Evolutionary conservation across 352 stramenopile species (phyloP), one percentile per base, ranked within the genome.

Genomic region (Globisporangium nodosum): DNA sequence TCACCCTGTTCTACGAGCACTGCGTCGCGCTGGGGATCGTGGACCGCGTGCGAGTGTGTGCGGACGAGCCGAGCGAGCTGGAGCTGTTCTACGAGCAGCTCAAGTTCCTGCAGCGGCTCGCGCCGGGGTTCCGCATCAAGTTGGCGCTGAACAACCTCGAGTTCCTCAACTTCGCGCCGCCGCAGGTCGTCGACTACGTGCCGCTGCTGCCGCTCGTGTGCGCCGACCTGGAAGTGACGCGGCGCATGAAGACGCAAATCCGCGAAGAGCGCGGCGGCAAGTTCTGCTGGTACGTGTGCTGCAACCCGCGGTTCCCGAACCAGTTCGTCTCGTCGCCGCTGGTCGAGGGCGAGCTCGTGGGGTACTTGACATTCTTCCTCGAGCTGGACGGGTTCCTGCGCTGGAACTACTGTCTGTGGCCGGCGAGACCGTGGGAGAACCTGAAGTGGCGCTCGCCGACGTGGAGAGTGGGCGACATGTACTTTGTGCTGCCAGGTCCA

Each of bases 351-450:
- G 78, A 90, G 57, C 71, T 92, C 63, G 69, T 92, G 30, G 82
- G 80, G 37, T 92, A 81, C 58, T 61, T 92, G 27, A 92, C 82
- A 13, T 81, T 83, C 59, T 88, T 92, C 58, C 76, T 90, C 40
- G 69, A 87, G 56, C 73, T 92, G 49, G 80, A 92, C 58, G 82
- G 82, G 21, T 92, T 92, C 45, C 52, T 92, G 50, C 80, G 82
- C n/a, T 92, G 82, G 82, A 90, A 92, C 51, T 92, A 83, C 65
- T 89, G 82, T 21, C 62, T 92, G 11, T 92, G 82, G 82, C 82
- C 82, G 0, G 58, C 63, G 1, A 57, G 63, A 50, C 82, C 80
- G 2, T 90, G 82, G 82, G 61, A 76, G 11, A 71, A 73, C 58
- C 71, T 92, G 54, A 66, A 69, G 21, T 92, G 82, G 82, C 73